Conservation (phyloP, 2,329 filamentous ascomycete species). For the Xylariaceae sp. region DNA sequence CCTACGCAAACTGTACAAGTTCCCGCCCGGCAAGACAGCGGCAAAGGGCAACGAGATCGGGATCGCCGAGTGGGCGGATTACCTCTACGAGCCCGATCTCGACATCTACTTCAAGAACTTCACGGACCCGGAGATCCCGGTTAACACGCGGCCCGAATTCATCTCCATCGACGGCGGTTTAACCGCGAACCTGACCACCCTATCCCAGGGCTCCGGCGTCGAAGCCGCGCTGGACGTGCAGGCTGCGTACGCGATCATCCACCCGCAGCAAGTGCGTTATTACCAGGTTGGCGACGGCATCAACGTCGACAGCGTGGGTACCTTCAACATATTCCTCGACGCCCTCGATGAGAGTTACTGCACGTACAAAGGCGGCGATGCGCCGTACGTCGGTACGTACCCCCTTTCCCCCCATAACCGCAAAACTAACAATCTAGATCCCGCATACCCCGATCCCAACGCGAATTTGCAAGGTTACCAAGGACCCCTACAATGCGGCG, state of each 20-base stretch:
- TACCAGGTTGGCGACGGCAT: slow-evolving; percentile 22
- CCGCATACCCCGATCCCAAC: slow-evolving; percentile 30
- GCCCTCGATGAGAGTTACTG: slow-evolving; percentile 43
- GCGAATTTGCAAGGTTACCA: slow-evolving; percentile 34
- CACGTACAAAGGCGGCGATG: slow-evolving; percentile 39
- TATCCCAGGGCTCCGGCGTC: slow-evolving; percentile 17
- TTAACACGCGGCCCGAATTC: slow-evolving; percentile 18
- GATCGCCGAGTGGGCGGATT: slow-evolving; percentile 23
- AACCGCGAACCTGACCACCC: slow-evolving; percentile 16
- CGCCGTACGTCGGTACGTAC: slow-evolving; percentile 21
- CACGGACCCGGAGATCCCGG: slow-evolving; percentile 17
- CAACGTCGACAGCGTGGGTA: slow-evolving; percentile 22
- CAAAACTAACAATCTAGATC: slow-evolving; percentile 14
- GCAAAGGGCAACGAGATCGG: slow-evolving; percentile 16
- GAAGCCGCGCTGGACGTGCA: slow-evolving; percentile 22
- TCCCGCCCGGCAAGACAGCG: slow-evolving; percentile 15
- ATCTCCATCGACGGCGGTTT: slow-evolving; percentile 20
- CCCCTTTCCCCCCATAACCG: neutral
- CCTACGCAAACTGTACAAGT: slow-evolving; percentile 20
- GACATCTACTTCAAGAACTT: slow-evolving; percentile 22
- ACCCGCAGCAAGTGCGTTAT: slow-evolving; percentile 19
- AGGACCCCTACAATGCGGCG: slow-evolving; percentile 22
- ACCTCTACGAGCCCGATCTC: slow-evolving; percentile 20
- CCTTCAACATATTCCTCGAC: slow-evolving; percentile 32
- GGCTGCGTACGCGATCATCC: slow-evolving; percentile 17